Evolutionary conservation across 495 filamentous ascomycete species (phyloP).

Genomic region (Staphylotrichum longicolle): DNA sequence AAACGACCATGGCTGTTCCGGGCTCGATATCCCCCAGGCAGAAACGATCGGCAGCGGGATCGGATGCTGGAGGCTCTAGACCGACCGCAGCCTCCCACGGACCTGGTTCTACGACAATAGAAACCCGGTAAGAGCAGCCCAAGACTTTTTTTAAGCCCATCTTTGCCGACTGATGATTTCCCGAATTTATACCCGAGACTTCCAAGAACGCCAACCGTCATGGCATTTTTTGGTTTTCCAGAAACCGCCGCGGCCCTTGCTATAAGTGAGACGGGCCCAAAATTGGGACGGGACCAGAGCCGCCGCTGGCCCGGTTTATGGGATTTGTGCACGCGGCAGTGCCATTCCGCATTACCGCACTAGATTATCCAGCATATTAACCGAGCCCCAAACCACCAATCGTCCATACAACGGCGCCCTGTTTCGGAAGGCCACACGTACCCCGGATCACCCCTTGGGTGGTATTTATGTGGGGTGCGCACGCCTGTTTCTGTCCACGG

Average conservation of each 20-base stretch:
- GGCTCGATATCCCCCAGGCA: not conserved
- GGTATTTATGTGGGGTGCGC: slow-evolving; percentile 19
- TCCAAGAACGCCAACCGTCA: not conserved
- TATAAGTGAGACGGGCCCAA: not conserved
- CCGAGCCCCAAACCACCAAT: slow-evolving; percentile 22
- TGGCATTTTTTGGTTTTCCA: not conserved
- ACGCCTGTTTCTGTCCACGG: slow-evolving; percentile 23
- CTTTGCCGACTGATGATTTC: not conserved
- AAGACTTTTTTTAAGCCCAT: not conserved
- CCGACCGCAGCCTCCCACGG: slow-evolving; percentile 2
- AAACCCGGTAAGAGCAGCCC: not conserved
- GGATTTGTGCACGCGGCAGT: slow-evolving; percentile 22
- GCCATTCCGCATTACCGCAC: slow-evolving; percentile 26
- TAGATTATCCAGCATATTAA: slow-evolving; percentile 25
- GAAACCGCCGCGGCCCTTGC: not conserved
- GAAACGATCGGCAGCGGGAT: slow-evolving; percentile 6
- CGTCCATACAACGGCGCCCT: slow-evolving; percentile 13
- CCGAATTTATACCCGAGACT: not conserved
- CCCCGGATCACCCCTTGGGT: slow-evolving; percentile 23
- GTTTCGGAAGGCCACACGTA: slow-evolving; percentile 20
- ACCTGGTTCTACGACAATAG: not conserved
- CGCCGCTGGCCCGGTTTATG: slow-evolving; percentile 26
- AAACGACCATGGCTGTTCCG: slow-evolving; percentile 2
- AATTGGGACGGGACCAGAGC: slow-evolving; percentile 22
- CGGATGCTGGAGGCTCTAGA: not conserved